These are phyloP conservation scores for Crotalaria pallida DNA, from an alignment of 306 rosid genomes.

Conservation along the genomic window DNA sequence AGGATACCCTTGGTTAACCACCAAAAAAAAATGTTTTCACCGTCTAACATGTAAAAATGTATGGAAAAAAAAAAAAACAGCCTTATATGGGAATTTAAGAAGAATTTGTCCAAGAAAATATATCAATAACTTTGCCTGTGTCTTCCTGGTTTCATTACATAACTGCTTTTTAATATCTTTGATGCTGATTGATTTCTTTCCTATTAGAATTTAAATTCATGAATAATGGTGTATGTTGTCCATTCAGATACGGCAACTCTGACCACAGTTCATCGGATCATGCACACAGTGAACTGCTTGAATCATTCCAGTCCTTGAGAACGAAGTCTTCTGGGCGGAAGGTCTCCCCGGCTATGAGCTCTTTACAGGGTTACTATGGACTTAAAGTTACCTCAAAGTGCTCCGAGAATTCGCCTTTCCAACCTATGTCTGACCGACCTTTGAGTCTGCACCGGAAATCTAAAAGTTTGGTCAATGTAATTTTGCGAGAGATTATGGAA, in stretches of 20 bases:
- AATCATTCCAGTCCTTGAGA: constrained; percentile 54
- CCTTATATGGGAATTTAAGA: neutral
- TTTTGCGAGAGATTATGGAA: constrained; percentile 51
- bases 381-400: constrained; percentile 38
- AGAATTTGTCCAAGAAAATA: neutral
- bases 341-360: constrained; percentile 66
- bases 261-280: constrained; percentile 29
- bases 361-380: constrained; percentile 76
- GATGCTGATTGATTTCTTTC: constrained; percentile 5
- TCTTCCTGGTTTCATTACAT: neutral
- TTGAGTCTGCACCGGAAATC: constrained; percentile 48
- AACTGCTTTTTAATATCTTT: neutral
- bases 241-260: constrained; percentile 38
- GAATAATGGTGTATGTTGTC: constrained; percentile 12
- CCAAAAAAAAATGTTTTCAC: too few species aligned
- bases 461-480: constrained; percentile 51
- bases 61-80: neutral
- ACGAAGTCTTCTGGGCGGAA: constrained; percentile 37
- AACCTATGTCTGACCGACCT: constrained; percentile 16
- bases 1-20: too few species aligned
- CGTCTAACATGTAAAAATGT: neutral
- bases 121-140: neutral
- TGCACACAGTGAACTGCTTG: constrained; percentile 40
- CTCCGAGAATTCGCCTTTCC: constrained; percentile 37
- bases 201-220: neutral